These are phyloP conservation scores for Heliamphora pulchella DNA, from an alignment of 179 eudicot genomes.

Conservation along the genomic window DNA sequence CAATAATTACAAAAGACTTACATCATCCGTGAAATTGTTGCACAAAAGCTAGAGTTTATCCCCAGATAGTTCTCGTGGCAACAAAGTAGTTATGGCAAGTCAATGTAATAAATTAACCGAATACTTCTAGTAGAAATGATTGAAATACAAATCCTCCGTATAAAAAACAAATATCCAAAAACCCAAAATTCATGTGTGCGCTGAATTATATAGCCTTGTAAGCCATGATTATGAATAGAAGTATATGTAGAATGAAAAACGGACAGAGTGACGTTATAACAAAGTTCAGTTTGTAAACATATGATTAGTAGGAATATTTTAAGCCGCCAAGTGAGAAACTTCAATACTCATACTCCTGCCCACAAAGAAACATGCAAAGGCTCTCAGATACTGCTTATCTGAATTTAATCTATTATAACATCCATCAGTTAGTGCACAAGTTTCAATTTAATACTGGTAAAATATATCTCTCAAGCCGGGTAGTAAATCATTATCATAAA, in stretches of 20 bases:
- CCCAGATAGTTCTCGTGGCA: not conserved
- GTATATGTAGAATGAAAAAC: not conserved
- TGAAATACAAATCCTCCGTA: no score
- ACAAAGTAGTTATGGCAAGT: not conserved
- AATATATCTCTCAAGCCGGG: not conserved
- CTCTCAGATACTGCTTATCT: not conserved
- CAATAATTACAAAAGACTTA: no score
- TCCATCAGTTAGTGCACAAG: not conserved
- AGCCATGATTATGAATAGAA: not conserved
- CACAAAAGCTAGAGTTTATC: not conserved
- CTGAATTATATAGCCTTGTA: not conserved
- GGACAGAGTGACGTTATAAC: not conserved
- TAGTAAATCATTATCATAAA: not conserved
- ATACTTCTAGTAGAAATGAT: no score
- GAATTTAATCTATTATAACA: not conserved
- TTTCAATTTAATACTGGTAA: not conserved
- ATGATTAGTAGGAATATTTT: not conserved
- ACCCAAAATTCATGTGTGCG: not conserved
- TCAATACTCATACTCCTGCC: not conserved
- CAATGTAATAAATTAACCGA: no score
- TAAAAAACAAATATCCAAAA: not conserved
- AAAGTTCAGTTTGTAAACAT: not conserved
- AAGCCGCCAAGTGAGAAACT: slow-evolving; percentile 2
- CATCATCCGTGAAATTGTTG: not conserved
- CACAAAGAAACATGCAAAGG: not conserved